Percentiles rank a stretch among this genome's conserved stretches.
Evolutionary conservation across 768 basidiomycete genomes (phyloP).

Genomic region (Pulveroboletus sp.): DNA sequence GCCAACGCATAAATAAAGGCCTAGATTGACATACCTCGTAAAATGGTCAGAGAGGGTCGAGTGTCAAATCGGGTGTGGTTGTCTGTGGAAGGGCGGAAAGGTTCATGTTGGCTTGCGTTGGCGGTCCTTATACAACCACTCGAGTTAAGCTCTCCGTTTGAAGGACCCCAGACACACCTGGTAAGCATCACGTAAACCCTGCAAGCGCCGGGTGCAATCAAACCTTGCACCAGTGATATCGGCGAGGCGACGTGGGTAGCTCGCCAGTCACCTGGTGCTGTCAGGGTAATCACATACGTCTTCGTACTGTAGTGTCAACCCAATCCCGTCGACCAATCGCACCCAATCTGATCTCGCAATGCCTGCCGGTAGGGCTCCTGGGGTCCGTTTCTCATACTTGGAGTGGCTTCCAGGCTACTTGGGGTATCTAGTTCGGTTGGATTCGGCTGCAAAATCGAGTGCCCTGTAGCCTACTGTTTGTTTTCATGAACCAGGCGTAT

Average conservation of each 20-base stretch:
- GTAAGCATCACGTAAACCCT: constrained; percentile 17
- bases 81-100: constrained; percentile 41
- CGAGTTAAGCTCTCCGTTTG: constrained; percentile 25
- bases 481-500: too few species aligned
- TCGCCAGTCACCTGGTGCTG: constrained; percentile 3
- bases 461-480: background rate
- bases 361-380: background rate
- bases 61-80: constrained; percentile 31
- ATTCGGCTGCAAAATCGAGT: background rate
- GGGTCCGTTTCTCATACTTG: constrained; percentile 18
- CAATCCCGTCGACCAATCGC: constrained; percentile 1
- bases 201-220: background rate
- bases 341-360: background rate
- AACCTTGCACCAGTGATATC: constrained; percentile 6
- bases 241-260: constrained; percentile 5
- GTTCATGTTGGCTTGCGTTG: constrained; percentile 49
- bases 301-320: constrained; percentile 2
- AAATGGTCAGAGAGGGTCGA: constrained; percentile 6
- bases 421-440: too few species aligned
- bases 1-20: background rate
- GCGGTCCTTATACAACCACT: constrained; percentile 55
- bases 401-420: background rate
- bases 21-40: constrained; percentile 8
- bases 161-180: constrained; percentile 31
- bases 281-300: constrained; percentile 7